These are phyloP conservation scores for Hanseniaspora lachancei DNA, from an alignment of 805 yeast genomes.

Conservation along the genomic window DNA sequence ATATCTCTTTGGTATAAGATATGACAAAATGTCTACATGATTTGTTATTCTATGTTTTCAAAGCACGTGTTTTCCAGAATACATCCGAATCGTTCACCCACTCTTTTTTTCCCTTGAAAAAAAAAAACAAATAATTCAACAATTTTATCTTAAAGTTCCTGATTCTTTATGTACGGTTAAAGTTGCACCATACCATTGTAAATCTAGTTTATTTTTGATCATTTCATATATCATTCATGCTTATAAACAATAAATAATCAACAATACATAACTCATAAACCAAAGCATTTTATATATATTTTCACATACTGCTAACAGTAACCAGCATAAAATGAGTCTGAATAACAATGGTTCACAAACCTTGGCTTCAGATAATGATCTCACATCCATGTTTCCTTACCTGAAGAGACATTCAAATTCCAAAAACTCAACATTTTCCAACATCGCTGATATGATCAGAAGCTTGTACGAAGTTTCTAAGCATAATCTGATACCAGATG, in stretches of 20 bases:
- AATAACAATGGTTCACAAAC: not conserved
- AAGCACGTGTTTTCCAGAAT: too few relatives aligned
- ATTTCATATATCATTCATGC: too few relatives aligned
- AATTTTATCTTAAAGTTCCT: not conserved
- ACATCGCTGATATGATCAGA: not conserved
- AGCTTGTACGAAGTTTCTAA: slow-evolving; percentile 5
- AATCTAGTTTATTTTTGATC: too few relatives aligned
- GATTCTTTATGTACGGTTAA: too few relatives aligned
- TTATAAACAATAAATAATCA: too few relatives aligned
- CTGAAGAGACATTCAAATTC: not conserved
- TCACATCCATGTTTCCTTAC: slow-evolving; percentile 9
- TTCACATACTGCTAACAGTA: too few relatives aligned
- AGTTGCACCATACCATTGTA: too few relatives aligned
- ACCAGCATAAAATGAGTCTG: not conserved
- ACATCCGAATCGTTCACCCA: not conserved
- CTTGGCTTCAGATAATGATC: not conserved
- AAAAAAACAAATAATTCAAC: not conserved
- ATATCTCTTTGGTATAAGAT: too few relatives aligned
- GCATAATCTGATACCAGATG: not conserved
- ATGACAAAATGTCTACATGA: too few relatives aligned
- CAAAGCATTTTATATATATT: too few relatives aligned
- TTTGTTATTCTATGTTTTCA: too few relatives aligned
- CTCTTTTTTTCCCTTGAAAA: not conserved
- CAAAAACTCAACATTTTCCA: not conserved
- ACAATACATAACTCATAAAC: too few relatives aligned